Evolutionary conservation across 176 grass and related monocot species (phyloP).

Genomic region (Bonia amplexicaulis): DNA sequence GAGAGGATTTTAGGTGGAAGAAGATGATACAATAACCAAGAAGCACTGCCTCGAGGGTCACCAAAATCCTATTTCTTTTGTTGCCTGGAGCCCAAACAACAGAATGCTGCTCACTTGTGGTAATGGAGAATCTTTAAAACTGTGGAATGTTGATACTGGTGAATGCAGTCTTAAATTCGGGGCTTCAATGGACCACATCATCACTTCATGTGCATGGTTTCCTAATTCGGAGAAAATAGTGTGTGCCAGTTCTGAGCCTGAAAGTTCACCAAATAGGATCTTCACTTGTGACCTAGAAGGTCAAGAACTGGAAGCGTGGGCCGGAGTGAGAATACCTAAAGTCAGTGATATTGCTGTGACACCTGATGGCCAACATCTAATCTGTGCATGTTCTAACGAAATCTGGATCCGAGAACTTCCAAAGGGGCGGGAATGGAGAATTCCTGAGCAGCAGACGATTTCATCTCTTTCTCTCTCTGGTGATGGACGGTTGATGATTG

Average conservation of each 20-base stretch:
- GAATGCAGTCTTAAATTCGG: conserved; percentile 61
- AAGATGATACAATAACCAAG: conserved; percentile 58
- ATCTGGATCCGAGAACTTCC: conserved; percentile 82
- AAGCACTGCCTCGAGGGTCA: conserved; percentile 71
- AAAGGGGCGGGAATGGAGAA: conserved; percentile 62
- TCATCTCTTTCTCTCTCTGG: conserved; percentile 76
- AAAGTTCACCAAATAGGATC: conserved; percentile 53
- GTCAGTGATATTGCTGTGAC: conserved; percentile 76
- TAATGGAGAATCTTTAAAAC: conserved; percentile 63
- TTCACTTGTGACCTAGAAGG: conserved; percentile 88
- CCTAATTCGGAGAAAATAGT: conserved; percentile 90
- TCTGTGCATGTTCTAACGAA: conserved; percentile 64
- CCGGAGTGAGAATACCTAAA: conserved; percentile 93
- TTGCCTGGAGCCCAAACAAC: conserved; percentile 86
- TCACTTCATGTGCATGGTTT: conserved; percentile 91
- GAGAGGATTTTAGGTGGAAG: conserved; percentile 67
- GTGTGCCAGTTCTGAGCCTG: conserved; percentile 53
- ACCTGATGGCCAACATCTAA: conserved; percentile 63
- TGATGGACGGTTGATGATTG: conserved; percentile 75
- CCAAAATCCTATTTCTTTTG: conserved; percentile 60
- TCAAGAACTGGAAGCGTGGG: conserved; percentile 69
- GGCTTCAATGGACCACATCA: conserved; percentile 17
- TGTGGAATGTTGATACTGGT: conserved; percentile 77
- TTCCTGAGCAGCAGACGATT: conserved; percentile 62
- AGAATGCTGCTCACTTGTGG: conserved; percentile 86